Evolutionary conservation across 176 grass and related monocot species (phyloP).

Genomic region (Rhynchospora tenuis): DNA sequence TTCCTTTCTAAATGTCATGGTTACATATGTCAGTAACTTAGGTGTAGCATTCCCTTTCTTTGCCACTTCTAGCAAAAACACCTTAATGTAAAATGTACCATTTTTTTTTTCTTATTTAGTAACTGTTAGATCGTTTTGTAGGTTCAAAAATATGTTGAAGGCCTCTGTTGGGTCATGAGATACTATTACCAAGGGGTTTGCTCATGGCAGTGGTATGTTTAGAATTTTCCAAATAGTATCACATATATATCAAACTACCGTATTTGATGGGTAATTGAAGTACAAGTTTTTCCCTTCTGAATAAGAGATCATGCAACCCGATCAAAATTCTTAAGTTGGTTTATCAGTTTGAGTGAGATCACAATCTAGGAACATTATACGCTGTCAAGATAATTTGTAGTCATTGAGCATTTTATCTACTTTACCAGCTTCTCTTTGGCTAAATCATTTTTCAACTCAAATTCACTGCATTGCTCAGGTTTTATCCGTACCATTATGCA

Average conservation of each 20-base stretch:
- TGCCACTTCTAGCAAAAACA: neutral
- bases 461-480: slow-evolving; percentile 42
- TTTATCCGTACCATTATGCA: slow-evolving; percentile 97
- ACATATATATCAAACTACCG: neutral
- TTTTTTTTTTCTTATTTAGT: neutral
- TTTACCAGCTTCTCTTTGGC: neutral
- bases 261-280: slow-evolving; percentile 1
- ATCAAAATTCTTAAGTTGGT: neutral
- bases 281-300: neutral
- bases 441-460: neutral
- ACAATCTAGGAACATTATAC: neutral
- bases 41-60: neutral
- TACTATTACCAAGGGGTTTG: slow-evolving; percentile 99
- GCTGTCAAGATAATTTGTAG: neutral
- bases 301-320: slow-evolving; percentile 18
- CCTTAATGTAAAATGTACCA: neutral
- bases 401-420: neutral
- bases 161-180: slow-evolving; percentile 98
- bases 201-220: slow-evolving; percentile 95
- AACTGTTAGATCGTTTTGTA: slow-evolving; percentile 40
- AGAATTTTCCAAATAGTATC: slow-evolving; percentile 22
- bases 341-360: neutral
- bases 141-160: slow-evolving; percentile 97
- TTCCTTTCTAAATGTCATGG: neutral
- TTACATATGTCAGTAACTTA: neutral